These are phyloP conservation scores for Microbotryum silenes-acaulis DNA, from an alignment of 1,284 basidiomycete species.

Conservation along the genomic window DNA sequence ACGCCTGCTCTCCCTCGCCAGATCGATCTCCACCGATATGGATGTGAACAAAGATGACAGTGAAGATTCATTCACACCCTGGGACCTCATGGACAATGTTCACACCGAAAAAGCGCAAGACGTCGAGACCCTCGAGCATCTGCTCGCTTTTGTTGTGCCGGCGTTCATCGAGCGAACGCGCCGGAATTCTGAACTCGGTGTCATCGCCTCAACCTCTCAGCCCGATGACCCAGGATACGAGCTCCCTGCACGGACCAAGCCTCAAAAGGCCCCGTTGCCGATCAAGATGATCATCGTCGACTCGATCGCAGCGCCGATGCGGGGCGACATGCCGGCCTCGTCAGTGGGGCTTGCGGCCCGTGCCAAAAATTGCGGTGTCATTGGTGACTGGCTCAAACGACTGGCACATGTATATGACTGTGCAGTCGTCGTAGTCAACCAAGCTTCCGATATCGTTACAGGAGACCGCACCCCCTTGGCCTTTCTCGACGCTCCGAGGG, in stretches of 20 bases:
- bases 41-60: neutral
- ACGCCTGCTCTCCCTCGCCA: constrained; percentile 17
- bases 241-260: neutral
- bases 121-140: constrained; percentile 19
- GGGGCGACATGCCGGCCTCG: constrained; percentile 9
- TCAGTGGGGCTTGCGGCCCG: constrained; percentile 19
- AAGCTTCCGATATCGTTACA: constrained; percentile 67
- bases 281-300: constrained; percentile 28
- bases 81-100: constrained; percentile 30
- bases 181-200: no score
- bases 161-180: constrained; percentile 21
- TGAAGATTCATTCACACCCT: neutral
- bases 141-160: constrained; percentile 21
- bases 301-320: constrained; percentile 24
- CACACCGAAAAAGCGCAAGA: constrained; percentile 28
- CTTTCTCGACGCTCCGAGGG: neutral
- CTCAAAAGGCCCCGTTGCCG: constrained; percentile 12
- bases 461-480: constrained; percentile 34
- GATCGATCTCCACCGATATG: neutral
- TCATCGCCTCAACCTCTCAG: no score
- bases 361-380: constrained; percentile 17
- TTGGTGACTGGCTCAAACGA: constrained; percentile 23
- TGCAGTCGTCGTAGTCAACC: constrained; percentile 74
- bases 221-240: neutral
- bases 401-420: constrained; percentile 17